Evolutionary conservation across 495 filamentous ascomycete species (phyloP).

Genomic region (Aspergillus panamensis): DNA sequence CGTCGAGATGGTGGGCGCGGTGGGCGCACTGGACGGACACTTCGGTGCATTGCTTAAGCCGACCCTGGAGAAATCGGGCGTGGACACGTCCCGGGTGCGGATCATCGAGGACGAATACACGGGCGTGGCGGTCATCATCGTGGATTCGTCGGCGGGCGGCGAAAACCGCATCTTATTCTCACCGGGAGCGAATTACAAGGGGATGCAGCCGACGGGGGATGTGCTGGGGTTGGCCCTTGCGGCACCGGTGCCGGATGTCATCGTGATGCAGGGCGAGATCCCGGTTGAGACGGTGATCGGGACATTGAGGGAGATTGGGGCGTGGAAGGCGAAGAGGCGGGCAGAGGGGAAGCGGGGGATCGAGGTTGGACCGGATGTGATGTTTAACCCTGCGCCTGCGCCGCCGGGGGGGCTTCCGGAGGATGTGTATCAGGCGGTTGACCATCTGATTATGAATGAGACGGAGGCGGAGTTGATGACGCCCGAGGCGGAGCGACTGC

Average conservation of each 20-base stretch:
- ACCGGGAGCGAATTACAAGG: slow-evolving; percentile 71
- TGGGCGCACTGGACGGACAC: slow-evolving; percentile 60
- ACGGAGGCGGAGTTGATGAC: slow-evolving; percentile 77
- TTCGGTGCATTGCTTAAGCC: slow-evolving; percentile 35
- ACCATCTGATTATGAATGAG: slow-evolving; percentile 85
- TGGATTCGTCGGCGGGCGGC: slow-evolving; percentile 72
- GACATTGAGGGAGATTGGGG: slow-evolving; percentile 47
- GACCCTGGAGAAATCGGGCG: slow-evolving; percentile 55
- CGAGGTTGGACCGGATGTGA: slow-evolving; percentile 48
- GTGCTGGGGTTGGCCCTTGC: slow-evolving; percentile 39
- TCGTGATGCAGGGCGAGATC: slow-evolving; percentile 89
- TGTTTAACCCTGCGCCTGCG: slow-evolving; percentile 86
- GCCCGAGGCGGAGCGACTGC: slow-evolving; percentile 35
- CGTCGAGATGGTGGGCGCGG: slow-evolving; percentile 79
- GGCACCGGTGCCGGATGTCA: slow-evolving; percentile 53
- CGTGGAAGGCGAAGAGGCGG: slow-evolving; percentile 43
- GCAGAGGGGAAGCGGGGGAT: slow-evolving; percentile 44
- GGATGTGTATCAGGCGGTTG: slow-evolving; percentile 63
- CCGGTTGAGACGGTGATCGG: slow-evolving; percentile 67
- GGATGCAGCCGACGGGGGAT: slow-evolving; percentile 40
- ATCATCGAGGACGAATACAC: slow-evolving; percentile 55
- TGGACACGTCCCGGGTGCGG: slow-evolving; percentile 56
- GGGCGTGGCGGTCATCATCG: slow-evolving; percentile 76
- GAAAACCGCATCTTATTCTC: slow-evolving; percentile 85
- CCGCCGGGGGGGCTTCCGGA: slow-evolving; percentile 58